Base-by-base conservation (phyloP, 441 rosid genomes). In the Pelargonium cotyledonis region DNA sequence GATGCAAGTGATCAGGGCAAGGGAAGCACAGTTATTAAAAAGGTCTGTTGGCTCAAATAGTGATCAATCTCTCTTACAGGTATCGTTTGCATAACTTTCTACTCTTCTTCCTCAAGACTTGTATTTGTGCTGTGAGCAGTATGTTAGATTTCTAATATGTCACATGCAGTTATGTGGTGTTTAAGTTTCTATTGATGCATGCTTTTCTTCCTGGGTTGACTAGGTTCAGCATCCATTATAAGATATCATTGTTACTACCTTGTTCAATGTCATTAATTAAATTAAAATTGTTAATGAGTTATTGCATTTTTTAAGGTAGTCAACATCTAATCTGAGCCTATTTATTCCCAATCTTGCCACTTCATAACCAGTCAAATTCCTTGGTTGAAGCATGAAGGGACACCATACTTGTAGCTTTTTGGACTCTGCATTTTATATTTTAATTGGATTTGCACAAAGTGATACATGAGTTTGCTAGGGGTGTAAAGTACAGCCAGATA, bases 1-100 rank as follows among this genome's bases (percentile, higher is more conserved):
- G 88, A 60, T 71, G 68, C 81, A 80, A 68, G 85, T 73, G 68
- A 67, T 78, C 62, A 72, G 76, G 75, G 81, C 78, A 7, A 81
- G 82, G 0, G 80, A 82, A 31, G 78, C 77, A 63, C 65, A 85
- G 69, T 65, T 81, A 15, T 71, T 12, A 65, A 74, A 76, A 80
- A 72, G 71, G 68, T 65, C 67, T 70, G 64, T 35, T 66, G 71
- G 57, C 57, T 35, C 65, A 11, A 70, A 68, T 58, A 65, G 3
- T 40, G 73, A 74, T 31, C 64, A 63, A 44, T 57, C 73, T 72
- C 41, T 46, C 19, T 14, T 68, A 11, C 73, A 68, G 85, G 91
- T 86, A 71, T 31, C 19, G 12, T 72, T 64, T 11, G 35, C 65
- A 23, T 19, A 3, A 46, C 31, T 35, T 35, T 35, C 5, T 35